Conservation (phyloP, 208 protist genomes). For the Leishmania tropica region DNA sequence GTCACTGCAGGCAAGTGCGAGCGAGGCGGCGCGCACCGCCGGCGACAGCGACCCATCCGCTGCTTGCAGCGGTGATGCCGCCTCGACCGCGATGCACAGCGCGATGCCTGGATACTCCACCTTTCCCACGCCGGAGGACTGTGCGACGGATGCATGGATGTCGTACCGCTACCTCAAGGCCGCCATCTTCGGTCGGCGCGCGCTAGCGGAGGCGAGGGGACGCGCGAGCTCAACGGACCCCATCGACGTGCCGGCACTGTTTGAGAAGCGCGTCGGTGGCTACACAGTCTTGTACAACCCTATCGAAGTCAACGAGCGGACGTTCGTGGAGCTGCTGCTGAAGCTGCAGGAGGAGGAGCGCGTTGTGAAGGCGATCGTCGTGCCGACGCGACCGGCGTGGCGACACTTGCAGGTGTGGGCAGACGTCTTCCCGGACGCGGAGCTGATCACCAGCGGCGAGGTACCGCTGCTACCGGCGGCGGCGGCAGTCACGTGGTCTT, state of each 20-base stretch:
- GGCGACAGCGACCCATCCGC: background rate
- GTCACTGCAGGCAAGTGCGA: background rate
- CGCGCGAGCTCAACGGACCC: background rate
- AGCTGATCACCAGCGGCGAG: slow-evolving; percentile 44
- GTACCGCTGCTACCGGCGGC: slow-evolving; percentile 19
- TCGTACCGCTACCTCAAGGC: slow-evolving; percentile 38
- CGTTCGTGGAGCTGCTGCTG: slow-evolving; percentile 51
- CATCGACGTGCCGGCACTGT: slow-evolving; percentile 21
- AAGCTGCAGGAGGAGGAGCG: slow-evolving; percentile 68
- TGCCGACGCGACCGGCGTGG: slow-evolving; percentile 73
- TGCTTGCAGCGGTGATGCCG: background rate
- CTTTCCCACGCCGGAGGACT: slow-evolving; percentile 47
- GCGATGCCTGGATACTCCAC: slow-evolving; percentile 26
- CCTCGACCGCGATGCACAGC: slow-evolving; percentile 8
- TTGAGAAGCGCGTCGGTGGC: slow-evolving; percentile 43
- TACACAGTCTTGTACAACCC: slow-evolving; percentile 89
- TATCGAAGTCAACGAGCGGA: slow-evolving; percentile 64
- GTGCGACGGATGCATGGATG: slow-evolving; percentile 22
- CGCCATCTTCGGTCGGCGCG: slow-evolving; percentile 24
- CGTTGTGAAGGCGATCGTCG: slow-evolving; percentile 76
- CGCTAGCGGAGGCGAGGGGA: slow-evolving; percentile 17
- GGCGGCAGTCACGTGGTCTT: background rate
- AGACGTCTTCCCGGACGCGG: slow-evolving; percentile 80
- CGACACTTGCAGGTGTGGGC: slow-evolving; percentile 70
- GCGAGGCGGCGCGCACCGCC: background rate